Percentiles rank a stretch among this genome's conserved stretches.
Conservation (phyloP, 73 alveolate genomes). For the Blepharisma stoltei region DNA sequence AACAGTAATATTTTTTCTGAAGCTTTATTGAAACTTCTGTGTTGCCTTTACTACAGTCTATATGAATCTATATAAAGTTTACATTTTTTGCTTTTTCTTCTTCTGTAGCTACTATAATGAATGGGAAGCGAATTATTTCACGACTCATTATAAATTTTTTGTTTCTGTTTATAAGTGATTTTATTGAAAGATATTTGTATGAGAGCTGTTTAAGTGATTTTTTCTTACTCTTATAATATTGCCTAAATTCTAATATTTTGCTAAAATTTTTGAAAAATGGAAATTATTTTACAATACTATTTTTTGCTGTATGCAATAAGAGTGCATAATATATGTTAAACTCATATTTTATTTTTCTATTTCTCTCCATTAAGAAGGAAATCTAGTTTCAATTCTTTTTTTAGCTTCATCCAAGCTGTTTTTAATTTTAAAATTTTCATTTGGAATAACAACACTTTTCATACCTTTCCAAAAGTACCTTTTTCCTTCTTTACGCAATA, state of each 20-base stretch:
- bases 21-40: background rate
- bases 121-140: background rate
- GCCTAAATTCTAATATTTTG: no score
- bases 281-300: no score
- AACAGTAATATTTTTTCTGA: background rate
- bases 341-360: no score
- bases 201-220: background rate
- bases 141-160: background rate
- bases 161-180: background rate
- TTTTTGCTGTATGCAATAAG: no score
- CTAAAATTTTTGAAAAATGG: no score
- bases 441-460: background rate
- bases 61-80: background rate
- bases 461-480: background rate
- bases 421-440: background rate
- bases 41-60: background rate
- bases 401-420: background rate
- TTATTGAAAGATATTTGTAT: background rate
- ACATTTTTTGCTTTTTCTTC: background rate
- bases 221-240: no score
- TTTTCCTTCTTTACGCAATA: conserved; percentile 65
- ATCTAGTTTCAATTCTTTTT: background rate
- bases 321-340: no score
- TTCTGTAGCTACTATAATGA: conserved; percentile 4
- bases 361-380: no score